Evolutionary conservation across 2,329 filamentous ascomycete species (phyloP).

Genomic region (Ophiocordyceps camponoti-saundersi): DNA sequence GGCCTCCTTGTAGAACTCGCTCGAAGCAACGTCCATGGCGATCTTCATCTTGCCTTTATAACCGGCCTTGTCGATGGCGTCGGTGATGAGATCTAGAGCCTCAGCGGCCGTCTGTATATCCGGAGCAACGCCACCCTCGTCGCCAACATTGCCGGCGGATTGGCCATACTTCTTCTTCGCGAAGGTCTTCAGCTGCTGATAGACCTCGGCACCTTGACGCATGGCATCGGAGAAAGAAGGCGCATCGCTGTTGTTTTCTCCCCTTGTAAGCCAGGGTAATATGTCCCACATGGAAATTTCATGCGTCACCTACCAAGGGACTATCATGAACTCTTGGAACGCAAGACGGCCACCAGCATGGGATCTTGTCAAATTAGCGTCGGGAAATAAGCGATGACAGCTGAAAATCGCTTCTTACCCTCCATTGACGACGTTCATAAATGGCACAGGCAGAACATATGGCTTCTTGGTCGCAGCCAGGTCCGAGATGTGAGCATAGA

Average conservation of each 20-base stretch:
- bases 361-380: constrained; percentile 35
- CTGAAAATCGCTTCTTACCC: constrained; percentile 19
- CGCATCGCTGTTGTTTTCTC: constrained; percentile 40
- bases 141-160: constrained; percentile 95
- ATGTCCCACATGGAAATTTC: no score
- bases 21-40: constrained; percentile 97
- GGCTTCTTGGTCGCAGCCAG: constrained; percentile 83
- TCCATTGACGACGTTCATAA: constrained; percentile 89
- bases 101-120: constrained; percentile 96
- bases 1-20: constrained; percentile 97
- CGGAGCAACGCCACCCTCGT: constrained; percentile 98
- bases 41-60: constrained; percentile 96
- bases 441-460: constrained; percentile 76
- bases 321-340: constrained; percentile 96
- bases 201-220: constrained; percentile 92
- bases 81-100: constrained; percentile 89
- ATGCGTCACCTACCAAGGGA: constrained; percentile 50
- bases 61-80: constrained; percentile 84
- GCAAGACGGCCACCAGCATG: constrained; percentile 93
- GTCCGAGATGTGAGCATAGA: constrained; percentile 78
- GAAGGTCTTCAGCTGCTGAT: constrained; percentile 91
- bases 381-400: neutral
- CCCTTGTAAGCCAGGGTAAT: neutral
- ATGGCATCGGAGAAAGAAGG: constrained; percentile 89
- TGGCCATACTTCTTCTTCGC: constrained; percentile 99